Evolutionary conservation across 1,284 basidiomycete species (phyloP).

Genomic region (Trametes polyzona): DNA sequence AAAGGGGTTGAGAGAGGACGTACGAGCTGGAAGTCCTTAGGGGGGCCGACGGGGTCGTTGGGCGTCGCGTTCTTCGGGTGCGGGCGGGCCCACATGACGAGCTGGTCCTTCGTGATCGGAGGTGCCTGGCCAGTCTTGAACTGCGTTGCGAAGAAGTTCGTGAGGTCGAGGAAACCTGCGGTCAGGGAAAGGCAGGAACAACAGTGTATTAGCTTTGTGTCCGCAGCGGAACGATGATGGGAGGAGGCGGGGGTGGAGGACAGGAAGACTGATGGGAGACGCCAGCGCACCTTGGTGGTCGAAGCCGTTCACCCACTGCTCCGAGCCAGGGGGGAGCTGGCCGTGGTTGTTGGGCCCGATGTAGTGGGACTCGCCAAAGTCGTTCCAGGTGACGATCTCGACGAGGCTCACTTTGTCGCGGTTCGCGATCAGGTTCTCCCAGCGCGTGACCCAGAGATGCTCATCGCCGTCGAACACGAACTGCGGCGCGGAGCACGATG

Average conservation of each 20-base stretch:
- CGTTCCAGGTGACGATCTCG: slow-evolving; percentile 47
- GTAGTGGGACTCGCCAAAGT: slow-evolving; percentile 44
- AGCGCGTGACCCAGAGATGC: slow-evolving; percentile 74
- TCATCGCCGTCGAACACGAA: slow-evolving; percentile 57
- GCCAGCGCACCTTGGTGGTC: slow-evolving; percentile 45
- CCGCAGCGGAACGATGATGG: too few species aligned
- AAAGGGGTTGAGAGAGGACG: slow-evolving; percentile 1
- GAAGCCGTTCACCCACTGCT: slow-evolving; percentile 41
- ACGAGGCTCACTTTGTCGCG: slow-evolving; percentile 58
- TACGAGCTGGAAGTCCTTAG: slow-evolving; percentile 59
- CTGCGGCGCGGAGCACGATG: slow-evolving; percentile 21
- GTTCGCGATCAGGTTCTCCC: slow-evolving; percentile 69
- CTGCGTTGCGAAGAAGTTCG: slow-evolving; percentile 70
- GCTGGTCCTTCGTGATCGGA: slow-evolving; percentile 61
- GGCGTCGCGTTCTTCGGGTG: slow-evolving; percentile 61
- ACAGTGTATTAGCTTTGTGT: not conserved
- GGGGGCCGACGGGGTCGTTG: slow-evolving; percentile 56
- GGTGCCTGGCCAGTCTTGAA: slow-evolving; percentile 80
- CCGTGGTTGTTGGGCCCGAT: slow-evolving; percentile 63
- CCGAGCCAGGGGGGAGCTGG: slow-evolving; percentile 52
- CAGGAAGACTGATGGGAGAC: not conserved
- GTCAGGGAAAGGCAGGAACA: not conserved
- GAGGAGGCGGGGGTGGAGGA: not conserved
- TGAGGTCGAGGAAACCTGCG: slow-evolving; percentile 67
- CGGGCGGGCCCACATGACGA: slow-evolving; percentile 77